Base-by-base conservation (phyloP, 2,329 filamentous ascomycete genomes). In the Colletotrichum noveboracense region DNA sequence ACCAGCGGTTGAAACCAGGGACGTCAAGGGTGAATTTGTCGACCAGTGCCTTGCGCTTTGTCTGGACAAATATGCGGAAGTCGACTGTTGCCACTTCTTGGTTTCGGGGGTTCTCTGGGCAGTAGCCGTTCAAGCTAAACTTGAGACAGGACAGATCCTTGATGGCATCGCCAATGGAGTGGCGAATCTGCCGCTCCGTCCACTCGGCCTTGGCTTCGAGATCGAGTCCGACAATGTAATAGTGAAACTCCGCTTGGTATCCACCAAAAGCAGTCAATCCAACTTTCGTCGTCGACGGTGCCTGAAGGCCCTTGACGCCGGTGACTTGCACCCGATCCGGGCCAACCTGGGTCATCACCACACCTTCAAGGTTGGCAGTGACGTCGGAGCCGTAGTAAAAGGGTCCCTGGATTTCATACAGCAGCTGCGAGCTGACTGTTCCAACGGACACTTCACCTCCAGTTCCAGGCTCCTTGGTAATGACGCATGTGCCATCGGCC, bases 281-380 rank as follows among this genome's bases (percentile, higher is more conserved):
- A 64, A 81, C 80, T 70, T 83, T 83, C 7, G 82, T 84, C 9
- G 82, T 84, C 5, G 80, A 77, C 9, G 83, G 82, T 14, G 82
- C 79, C 8, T 81, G 81, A 21, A 79, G 71, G 12, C 82, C 83
- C 76, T 82, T 83, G 73, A 85, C 80, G 6, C 83, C 82, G 4
- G 79, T 79, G 13, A 85, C 79, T n/a, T 77, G 78, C 14, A 85
- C 83, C 18, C 79, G 79, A 74, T 80, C 80, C 75, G 79, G 78
- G 76, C 78, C 82, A 30, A 81, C 14, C 78, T 90, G 87, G 76
- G 89, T 88, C 79, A 92, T 89, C 70, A 64, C 75, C 34, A 79
- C 79, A 68, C 71, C 80, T 32, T 80, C 79, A 28, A 84, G 76
- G 58, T 77, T 76, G 14, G 82, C 82, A 1, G 81, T 83, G 10